Base-by-base conservation (phyloP, 2,329 filamentous ascomycete genomes). In the Penicillium janthinellum region DNA sequence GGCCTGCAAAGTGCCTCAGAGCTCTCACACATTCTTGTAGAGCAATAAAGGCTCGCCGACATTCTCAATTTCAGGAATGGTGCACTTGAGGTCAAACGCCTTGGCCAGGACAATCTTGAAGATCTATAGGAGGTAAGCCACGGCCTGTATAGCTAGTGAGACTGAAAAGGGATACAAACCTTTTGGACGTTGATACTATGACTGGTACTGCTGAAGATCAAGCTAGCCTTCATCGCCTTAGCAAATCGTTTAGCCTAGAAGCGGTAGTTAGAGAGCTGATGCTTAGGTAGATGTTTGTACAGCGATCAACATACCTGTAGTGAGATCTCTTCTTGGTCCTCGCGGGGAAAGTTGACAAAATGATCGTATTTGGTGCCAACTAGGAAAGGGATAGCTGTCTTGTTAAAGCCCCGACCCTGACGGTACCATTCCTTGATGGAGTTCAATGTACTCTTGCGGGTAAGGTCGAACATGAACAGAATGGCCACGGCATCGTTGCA, bases 141-240 rank as follows among this genome's bases (percentile, higher is more conserved):
- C 35, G 3, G 35, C 22, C 25, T 8, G 12, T 51, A 58, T 52
- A 59, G 38, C 51, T 53, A 65, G 41, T 56, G 8, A 20, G 25
- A 31, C 1, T n/a, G 20, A 31, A 44, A 4, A 39, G 53, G 7
- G 28, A 31, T 31, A 50, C 77, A 50, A 74, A 96, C 94, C 90
- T 98, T 99, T 80, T 99, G 95, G 64, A 99, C 95, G 71, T 99
- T 99, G 83, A 99, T 99, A 78, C 93, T 97, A 80, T 99, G 95
- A 76, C 93, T 97, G 56, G 95, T 99, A 78, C 94, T 98, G 79
- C 92, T 96, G 79, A 99, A 99, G 72, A 99, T 98, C 71, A 99
- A 84, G 71, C 92, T 92, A 61, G 95, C 95, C 70, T 96, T 91
- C 95, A 99, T 99, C 11, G 95, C 95, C 77, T 96, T 96, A 64